phyloP scores from a whole-genome alignment of 2,329 filamentous ascomycete species.

The Pseudogymnoascus sp. region DNA sequence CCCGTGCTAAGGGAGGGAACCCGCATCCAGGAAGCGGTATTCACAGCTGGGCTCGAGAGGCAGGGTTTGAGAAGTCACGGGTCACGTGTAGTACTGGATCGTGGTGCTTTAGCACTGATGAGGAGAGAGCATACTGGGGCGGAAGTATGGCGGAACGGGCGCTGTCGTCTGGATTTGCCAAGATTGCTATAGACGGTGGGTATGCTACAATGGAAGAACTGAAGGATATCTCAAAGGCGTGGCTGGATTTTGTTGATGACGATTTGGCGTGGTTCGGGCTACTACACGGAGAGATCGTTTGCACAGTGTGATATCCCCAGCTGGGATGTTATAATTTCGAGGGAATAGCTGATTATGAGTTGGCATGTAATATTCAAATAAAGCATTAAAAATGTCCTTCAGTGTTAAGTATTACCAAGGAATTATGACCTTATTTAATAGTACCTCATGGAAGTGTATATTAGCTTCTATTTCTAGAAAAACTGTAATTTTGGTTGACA shows the following conservation, averaged over 20 bases:
- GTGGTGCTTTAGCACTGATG: conserved; percentile 17
- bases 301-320: conserved; percentile 15
- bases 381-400: not conserved
- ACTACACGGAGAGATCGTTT: conserved; percentile 35
- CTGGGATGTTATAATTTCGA: not conserved
- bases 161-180: conserved; percentile 28
- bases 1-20: conserved; percentile 15
- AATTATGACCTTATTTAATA: not conserved
- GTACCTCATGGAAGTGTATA: not conserved
- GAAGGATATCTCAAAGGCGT: conserved; percentile 30
- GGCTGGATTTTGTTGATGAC: conserved; percentile 31
- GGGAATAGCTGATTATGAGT: not conserved
- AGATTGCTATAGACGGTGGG: conserved; percentile 28
- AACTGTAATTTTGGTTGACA: not conserved
- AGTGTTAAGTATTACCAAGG: not conserved
- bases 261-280: conserved; percentile 34
- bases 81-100: conserved; percentile 15
- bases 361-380: not conserved
- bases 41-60: conserved; percentile 17
- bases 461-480: not conserved
- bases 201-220: conserved; percentile 30
- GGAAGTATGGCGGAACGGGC: conserved; percentile 25
- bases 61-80: conserved; percentile 16
- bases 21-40: conserved; percentile 16
- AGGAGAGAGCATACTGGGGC: conserved; percentile 14